phyloP scores from a whole-genome alignment of 1,284 basidiomycete species.

The Sanghuangporus weigelae region DNA sequence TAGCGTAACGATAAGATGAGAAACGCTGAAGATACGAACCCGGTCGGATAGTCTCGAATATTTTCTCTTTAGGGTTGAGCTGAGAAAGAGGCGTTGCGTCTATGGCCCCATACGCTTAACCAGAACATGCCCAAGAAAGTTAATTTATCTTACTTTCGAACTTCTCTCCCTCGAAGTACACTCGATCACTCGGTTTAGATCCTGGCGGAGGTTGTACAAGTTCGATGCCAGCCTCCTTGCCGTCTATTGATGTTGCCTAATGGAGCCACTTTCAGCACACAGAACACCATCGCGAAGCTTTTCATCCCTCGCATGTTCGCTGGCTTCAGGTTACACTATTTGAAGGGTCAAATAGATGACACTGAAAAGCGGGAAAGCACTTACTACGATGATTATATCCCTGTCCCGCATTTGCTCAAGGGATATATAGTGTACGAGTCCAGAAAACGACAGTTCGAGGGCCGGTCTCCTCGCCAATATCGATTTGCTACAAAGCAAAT shows the following conservation, averaged over 20 bases:
- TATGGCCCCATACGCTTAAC: conserved; percentile 28
- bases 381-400: conserved; percentile 80
- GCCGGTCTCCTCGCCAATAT: conserved; percentile 89
- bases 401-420: conserved; percentile 89
- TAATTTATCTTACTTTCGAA: conserved; percentile 59
- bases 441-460: conserved; percentile 94
- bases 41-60: conserved; percentile 92
- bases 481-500: conserved; percentile 67
- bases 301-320: conserved; percentile 95
- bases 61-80: conserved; percentile 96
- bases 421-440: conserved; percentile 90
- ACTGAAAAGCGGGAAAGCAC: conserved; percentile 25
- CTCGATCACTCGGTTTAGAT: conserved; percentile 82
- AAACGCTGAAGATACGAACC: conserved; percentile 35
- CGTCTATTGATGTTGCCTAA: conserved; percentile 83
- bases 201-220: conserved; percentile 84
- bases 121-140: background rate
- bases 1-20: background rate
- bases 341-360: conserved; percentile 2
- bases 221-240: conserved; percentile 89
- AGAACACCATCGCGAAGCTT: conserved; percentile 95
- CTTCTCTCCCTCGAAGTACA: conserved; percentile 89
- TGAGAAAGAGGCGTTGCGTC: conserved; percentile 71
- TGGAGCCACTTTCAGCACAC: conserved; percentile 24
- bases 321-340: conserved; percentile 89